Conservation (phyloP, 306 rosid genomes). For the Quercus gilva region DNA sequence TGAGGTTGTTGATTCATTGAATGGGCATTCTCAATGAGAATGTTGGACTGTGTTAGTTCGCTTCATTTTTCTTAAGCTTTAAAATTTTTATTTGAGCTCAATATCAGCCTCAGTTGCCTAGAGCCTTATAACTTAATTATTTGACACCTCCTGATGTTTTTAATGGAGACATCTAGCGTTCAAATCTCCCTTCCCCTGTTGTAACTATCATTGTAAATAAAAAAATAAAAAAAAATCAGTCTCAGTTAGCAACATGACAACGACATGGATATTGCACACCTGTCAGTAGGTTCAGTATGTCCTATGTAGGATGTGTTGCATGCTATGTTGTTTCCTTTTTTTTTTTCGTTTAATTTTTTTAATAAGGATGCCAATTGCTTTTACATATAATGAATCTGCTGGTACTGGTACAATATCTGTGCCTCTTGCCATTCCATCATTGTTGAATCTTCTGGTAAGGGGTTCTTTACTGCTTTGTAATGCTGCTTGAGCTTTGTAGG, state of each 20-base stretch:
- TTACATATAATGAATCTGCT: neutral
- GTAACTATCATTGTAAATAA: too few species aligned
- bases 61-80: neutral
- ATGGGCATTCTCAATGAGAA: neutral
- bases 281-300: neutral
- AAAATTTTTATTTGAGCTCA: neutral
- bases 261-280: neutral
- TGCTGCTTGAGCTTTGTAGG: neutral
- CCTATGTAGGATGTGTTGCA: neutral
- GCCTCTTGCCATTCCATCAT: neutral
- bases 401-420: neutral
- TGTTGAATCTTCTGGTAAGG: neutral
- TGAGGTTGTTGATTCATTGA: neutral
- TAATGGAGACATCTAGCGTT: too few species aligned
- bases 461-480: too few species aligned
- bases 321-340: neutral
- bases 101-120: neutral
- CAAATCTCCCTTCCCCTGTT: too few species aligned
- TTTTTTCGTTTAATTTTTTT: neutral
- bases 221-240: neutral
- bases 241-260: neutral
- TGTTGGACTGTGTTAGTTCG: neutral
- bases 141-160: too few species aligned
- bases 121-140: too few species aligned
- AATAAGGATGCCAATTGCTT: neutral